Conservation (phyloP, 139 green algal species). For the Micractinium sp. region DNA sequence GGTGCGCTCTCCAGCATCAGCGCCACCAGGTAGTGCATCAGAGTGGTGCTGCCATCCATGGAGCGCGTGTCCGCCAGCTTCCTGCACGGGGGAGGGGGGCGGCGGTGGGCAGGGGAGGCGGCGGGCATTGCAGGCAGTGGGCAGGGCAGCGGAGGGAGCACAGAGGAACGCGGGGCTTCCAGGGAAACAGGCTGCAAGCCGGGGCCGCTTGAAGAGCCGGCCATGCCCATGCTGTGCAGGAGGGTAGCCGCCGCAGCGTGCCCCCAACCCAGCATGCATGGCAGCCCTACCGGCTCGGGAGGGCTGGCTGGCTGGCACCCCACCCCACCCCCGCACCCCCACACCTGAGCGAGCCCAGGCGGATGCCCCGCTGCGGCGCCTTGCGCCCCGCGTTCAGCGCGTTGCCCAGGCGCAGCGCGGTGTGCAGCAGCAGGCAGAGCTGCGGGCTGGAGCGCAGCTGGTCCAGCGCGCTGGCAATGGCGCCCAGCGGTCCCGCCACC, state of each 20-base stretch:
- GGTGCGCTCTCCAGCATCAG: constrained; percentile 3
- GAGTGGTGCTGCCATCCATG: constrained; percentile 28
- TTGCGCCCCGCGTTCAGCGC: constrained; percentile 33
- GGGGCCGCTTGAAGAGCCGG: neutral
- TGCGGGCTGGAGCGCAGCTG: neutral
- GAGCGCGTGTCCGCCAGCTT: constrained; percentile 36
- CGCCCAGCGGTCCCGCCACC: constrained; percentile 3
- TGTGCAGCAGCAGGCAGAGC: constrained; percentile 27
- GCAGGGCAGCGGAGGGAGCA: neutral
- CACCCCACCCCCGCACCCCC: neutral
- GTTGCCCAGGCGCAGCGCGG: constrained; percentile 33
- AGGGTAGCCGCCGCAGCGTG: too few species aligned
- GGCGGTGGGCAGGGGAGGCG: neutral
- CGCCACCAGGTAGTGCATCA: constrained; percentile 33
- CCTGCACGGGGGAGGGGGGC: neutral
- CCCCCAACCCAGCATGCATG: neutral
- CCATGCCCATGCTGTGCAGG: too few species aligned
- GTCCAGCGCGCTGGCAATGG: constrained; percentile 11
- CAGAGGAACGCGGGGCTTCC: too few species aligned
- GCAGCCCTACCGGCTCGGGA: too few species aligned
- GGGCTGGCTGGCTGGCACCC: neutral
- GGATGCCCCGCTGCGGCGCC: constrained; percentile 30
- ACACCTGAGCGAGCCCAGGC: constrained; percentile 12
- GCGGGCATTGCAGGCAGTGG: neutral
- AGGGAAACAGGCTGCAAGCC: neutral